Evolutionary conservation across 106 monocot species (phyloP), one percentile per base, ranked within the genome.

Genomic region (Allium sativum): DNA sequence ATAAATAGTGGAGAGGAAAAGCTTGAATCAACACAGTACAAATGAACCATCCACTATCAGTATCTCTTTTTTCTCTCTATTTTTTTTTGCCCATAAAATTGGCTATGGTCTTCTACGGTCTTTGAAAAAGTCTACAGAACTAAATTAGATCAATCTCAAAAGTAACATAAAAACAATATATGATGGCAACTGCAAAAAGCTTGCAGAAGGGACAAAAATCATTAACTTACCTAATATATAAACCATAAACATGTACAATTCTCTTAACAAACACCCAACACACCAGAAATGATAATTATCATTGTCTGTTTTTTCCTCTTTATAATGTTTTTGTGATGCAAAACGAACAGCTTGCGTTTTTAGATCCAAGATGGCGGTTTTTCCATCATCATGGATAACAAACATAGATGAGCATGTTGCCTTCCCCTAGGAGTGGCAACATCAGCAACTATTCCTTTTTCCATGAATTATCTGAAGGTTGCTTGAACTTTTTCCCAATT

Each of bases 401-500:
- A 69, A 62, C 53, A 87, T 57, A 43, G 78, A 78, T 41, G 72
- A 50, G 53, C 74, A 65, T 65, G 64, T 51, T 1, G 31, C 41
- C 14, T 50, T 50, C 17, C 62, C 70, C 48, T 63, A n/a, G n/a
- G 63, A 12, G 22, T 47, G 14, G 69, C 44, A 8, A 79, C 62
- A 58, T 73, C 72, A 18, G 76, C 67, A 51, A 87, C 82, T 19
- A 79, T 68, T 47, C 82, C 86, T 59, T 76, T 66, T 7, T 68
- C 94, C 94, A 94, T 18, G 85, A 81, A 75, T 74, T 72, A 51
- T 80, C 82, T 15, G 82, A 83, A 18, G 65, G 50, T 65, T 78
- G 70, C 76, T 68, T 89, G 89, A 52, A 94, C 77, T 76, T 77
- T 78, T 73, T 94, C 15, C 94, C 94, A 65, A 94, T 73, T 16